Evolutionary conservation across 2,329 filamentous ascomycete species (phyloP), one percentile per base, ranked within the genome.

Genomic region (Chaetothyriales sp.): DNA sequence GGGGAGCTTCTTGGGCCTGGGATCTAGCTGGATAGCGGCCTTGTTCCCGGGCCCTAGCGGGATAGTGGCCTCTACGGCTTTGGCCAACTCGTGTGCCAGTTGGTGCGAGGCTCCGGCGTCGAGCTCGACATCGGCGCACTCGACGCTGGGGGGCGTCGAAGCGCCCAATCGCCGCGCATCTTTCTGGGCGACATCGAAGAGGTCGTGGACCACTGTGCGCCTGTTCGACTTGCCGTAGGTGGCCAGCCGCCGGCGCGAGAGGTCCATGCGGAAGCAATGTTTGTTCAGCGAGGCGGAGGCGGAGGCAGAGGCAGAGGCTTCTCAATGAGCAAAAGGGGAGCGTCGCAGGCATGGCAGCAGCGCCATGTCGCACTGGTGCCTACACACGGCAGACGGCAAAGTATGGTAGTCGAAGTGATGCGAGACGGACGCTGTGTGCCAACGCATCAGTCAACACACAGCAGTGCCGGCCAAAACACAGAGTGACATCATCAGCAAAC

Each of bases 211-310:
- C n/a, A 52, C 43, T 25, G 54, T 22, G 33, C 53, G 54, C 48
- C 54, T 52, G 15, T 37, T 22, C 4, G 48, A 53, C 56, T 66
- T 67, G 51, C 69, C 67, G 55, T 71, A 71, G 8, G 67, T 70
- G 47, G 65, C 63, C 48, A 60, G 54, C 52, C 63, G 66, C 48
- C 65, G 67, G 55, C 59, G 60, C 33, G 49, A 54, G 43, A 50
- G 19, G 13, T 59, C 55, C 57, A 59, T 56, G 15, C 13, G 33
- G 33, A 15, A 2, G 10, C 5, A 5, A 13, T 13, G 33, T 40
- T 10, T 13, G 33, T 40, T 15, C 15, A 40, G 13, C 15, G 10
- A 15, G 15, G 33, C 15, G 13, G 33, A 9, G 8, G 33, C 33
- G 13, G 2, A 9, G 33, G 10, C 10, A 15, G 5, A 5, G 33